Base-by-base conservation (phyloP, 148 eudicot species). In the Fagopyrum esculentum region DNA sequence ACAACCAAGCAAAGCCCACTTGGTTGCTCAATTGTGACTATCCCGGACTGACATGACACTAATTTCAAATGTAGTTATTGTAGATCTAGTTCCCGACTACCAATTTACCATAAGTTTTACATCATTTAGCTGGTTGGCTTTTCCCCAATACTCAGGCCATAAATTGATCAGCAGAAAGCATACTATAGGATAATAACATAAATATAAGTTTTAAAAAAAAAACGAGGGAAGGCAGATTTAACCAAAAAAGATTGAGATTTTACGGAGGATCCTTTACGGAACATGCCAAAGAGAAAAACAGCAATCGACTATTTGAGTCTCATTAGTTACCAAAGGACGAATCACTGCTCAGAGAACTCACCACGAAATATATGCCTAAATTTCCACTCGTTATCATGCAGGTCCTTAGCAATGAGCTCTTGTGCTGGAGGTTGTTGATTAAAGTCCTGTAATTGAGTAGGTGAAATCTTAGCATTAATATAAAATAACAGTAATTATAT, bases 381-480 rank as follows among this genome's bases (percentile, higher is more conserved):
- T 55, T 90, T 90, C 94, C 94, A 90, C 73, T 90, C 94, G 81
- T 87, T 86, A 45, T 85, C 91, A 78, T 90, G 94, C 71, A 90
- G 86, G 79, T 90, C 94, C 71, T 81, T 83, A 8, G 91, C 94
- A 54, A 86, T 82, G 74, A 90, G 77, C 77, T 90, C 94, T 77
- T 90, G 94, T 61, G 80, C 80, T 52, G 94, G 94, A 68, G 94
- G 94, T 54, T 85, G 89, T 81, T 77, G 91, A 10, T 89, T 72
- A 80, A 81, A 90, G 76, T 90, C 94, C 94, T 90, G 80, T 48
- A 19, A 1, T 46, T 12, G 9, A 10, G 44, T 15, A 56, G n/a
- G 45, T 15, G 40, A n/a, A 44, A 22, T 70, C 50, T 74, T 74
- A 9, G 46, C 54, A 8, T 57, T 13, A 40, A 69, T 52, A 69